Evolutionary conservation across 805 yeast species (phyloP).

Genomic region (Blastobotrys muscicola): DNA sequence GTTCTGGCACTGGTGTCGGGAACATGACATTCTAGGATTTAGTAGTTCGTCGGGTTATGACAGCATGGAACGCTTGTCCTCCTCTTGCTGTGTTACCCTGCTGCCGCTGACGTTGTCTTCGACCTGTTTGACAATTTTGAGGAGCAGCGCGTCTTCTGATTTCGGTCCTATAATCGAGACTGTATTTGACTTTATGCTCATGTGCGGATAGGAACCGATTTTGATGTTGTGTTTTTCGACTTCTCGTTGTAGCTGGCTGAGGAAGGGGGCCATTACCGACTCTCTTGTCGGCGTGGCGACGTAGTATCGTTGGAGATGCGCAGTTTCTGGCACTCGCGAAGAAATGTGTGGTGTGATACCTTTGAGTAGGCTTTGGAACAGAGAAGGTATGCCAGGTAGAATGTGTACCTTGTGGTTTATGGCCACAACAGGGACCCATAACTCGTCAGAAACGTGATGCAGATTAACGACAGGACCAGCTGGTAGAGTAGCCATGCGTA

Average conservation of each 20-base stretch:
- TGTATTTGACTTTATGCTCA: slow-evolving; percentile 51
- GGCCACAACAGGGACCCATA: slow-evolving; percentile 82
- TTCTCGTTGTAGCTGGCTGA: slow-evolving; percentile 42
- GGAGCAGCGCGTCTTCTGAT: slow-evolving; percentile 30
- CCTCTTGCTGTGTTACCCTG: slow-evolving; percentile 50
- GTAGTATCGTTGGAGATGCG: slow-evolving; percentile 35
- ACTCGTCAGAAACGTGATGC: slow-evolving; percentile 37
- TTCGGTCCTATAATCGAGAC: slow-evolving; percentile 62
- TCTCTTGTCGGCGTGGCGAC: slow-evolving; percentile 57
- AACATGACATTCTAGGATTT: not conserved
- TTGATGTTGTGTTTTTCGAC: slow-evolving; percentile 38
- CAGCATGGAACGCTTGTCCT: slow-evolving; percentile 24
- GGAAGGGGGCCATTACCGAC: slow-evolving; percentile 57
- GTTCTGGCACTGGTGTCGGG: too few species aligned
- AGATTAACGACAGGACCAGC: slow-evolving; percentile 26
- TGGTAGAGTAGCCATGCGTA: slow-evolving; percentile 78
- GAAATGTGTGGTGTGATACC: slow-evolving; percentile 33
- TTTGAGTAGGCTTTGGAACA: slow-evolving; percentile 48
- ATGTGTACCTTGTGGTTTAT: slow-evolving; percentile 57
- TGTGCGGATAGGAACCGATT: slow-evolving; percentile 81
- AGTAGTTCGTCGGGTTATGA: not conserved
- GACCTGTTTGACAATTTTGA: slow-evolving; percentile 38
- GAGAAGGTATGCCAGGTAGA: slow-evolving; percentile 76
- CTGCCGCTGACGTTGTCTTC: slow-evolving; percentile 42
- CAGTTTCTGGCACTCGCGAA: slow-evolving; percentile 31